Base-by-base conservation (phyloP, 768 basidiomycete genomes). In the Agrocybe praecox region DNA sequence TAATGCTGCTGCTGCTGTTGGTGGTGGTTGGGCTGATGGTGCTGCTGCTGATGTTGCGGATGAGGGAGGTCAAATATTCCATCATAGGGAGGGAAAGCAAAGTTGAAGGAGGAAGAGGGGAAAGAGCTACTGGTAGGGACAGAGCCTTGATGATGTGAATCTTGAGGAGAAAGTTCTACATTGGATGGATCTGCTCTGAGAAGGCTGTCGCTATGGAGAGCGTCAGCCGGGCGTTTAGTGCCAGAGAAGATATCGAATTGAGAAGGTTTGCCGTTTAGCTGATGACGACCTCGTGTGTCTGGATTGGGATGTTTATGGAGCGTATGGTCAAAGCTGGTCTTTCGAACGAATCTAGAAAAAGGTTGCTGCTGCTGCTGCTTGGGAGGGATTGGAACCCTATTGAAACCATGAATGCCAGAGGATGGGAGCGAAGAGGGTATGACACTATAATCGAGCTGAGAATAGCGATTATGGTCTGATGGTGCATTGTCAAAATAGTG, bases 291-390 rank as follows among this genome's bases (percentile, higher is more conserved):
- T 62, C 80, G 81, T 33, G 48, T 84, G 72, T 42, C 82, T 83
- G 26, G 76, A 66, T 56, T 85, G 34, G 80, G 84, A 58, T 88
- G 86, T 61, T 82, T 84, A 34, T 83, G 81, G 40, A 96, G 88
- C 3, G 94, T 95, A 72, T 95, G 94, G 71, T 97, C 94, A 70
- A 95, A 96, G 72, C 92, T 94, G 46, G 94, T 93, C 79, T 97
- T 97, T 59, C 94, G 85, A 56, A 94, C 92, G 71, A 90, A 89
- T 57, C 89, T 84, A 51, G 94, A 92, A 68, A 94, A 92, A 26
- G 80, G 72, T 60, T 80, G 85, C 54, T 72, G 69, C 18, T 69
- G 60, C 48, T 61, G 69, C 57, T 50, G 66, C 64, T 59, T 69
- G 56, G 49, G 71, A 42, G 62, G 62, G 18, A 60, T 72, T 47